A percentile compares a stretch with the other conserved stretches of the same genome.
phyloP scores from a whole-genome alignment of 1,284 basidiomycete genomes.

The Ganoderma lingzhi region DNA sequence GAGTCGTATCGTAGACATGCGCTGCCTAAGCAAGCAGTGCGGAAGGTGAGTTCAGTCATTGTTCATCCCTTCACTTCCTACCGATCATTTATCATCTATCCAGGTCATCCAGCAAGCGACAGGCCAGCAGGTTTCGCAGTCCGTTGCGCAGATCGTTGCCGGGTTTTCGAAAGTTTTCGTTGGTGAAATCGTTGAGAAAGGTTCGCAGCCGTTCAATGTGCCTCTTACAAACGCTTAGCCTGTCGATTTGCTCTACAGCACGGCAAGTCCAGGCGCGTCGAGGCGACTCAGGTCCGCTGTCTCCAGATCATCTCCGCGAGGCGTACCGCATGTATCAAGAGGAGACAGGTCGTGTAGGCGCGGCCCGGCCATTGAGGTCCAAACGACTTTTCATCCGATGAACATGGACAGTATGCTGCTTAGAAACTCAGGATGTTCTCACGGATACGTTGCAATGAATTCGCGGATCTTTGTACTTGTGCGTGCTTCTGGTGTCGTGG shows the following conservation, averaged over 20 bases:
- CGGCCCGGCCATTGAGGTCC: conserved; percentile 70
- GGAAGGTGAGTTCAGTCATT: conserved; percentile 60
- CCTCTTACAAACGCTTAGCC: background rate
- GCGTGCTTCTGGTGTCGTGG: background rate
- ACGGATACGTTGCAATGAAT: background rate
- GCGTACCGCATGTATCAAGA: conserved; percentile 86
- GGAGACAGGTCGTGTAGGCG: conserved; percentile 81
- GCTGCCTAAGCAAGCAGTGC: conserved; percentile 82
- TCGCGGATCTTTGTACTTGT: background rate
- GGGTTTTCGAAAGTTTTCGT: conserved; percentile 94
- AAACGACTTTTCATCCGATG: conserved; percentile 73
- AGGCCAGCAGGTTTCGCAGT: conserved; percentile 85
- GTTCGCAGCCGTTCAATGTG: conserved; percentile 46
- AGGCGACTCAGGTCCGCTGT: conserved; percentile 79
- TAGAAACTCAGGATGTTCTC: background rate
- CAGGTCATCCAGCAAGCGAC: conserved; percentile 87
- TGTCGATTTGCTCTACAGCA: conserved; percentile 52
- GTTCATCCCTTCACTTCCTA: background rate
- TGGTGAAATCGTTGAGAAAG: conserved; percentile 91
- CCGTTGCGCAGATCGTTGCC: conserved; percentile 88
- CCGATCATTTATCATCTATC: background rate
- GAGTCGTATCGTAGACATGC: conserved; percentile 88
- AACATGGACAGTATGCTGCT: conserved; percentile 6
- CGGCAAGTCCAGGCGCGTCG: conserved; percentile 78
- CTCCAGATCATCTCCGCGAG: conserved; percentile 88